phyloP scores from a whole-genome alignment of 805 yeast species.

The Monosporozyma siamensis region DNA sequence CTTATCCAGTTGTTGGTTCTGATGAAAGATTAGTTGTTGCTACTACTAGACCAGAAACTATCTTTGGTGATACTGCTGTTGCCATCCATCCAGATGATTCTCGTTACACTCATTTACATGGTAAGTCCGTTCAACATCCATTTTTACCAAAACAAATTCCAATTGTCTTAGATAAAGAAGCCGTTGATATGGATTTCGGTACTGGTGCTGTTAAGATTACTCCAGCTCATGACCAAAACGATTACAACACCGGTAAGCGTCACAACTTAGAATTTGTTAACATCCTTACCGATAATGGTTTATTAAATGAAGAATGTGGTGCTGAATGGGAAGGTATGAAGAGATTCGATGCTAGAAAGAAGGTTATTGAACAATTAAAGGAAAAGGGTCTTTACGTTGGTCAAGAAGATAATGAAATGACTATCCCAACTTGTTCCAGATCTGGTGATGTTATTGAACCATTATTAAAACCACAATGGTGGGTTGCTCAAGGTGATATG shows the following conservation, averaged over 20 bases:
- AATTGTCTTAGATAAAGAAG: constrained; percentile 79
- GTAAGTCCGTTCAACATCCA: constrained; percentile 86
- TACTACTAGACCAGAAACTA: constrained; percentile 97
- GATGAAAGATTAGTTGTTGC: constrained; percentile 80
- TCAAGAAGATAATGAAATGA: constrained; percentile 92
- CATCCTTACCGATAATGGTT: constrained; percentile 87
- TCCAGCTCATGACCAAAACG: constrained; percentile 97
- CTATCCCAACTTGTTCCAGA: constrained; percentile 88
- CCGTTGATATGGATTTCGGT: constrained; percentile 99
- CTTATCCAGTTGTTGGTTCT: constrained; percentile 76
- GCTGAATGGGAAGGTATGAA: constrained; percentile 75
- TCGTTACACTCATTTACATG: constrained; percentile 90
- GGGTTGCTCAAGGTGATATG: constrained; percentile 88
- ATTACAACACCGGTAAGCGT: constrained; percentile 94
- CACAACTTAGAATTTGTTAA: constrained; percentile 79
- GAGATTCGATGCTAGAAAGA: constrained; percentile 87
- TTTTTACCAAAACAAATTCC: constrained; percentile 79
- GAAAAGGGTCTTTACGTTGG: constrained; percentile 66
- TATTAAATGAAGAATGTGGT: constrained; percentile 86
- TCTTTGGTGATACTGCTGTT: constrained; percentile 95
- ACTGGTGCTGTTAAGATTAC: constrained; percentile 99
- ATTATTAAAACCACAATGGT: constrained; percentile 96
- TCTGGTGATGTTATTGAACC: constrained; percentile 98
- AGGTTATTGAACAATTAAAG: constrained; percentile 73
- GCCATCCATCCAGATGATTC: constrained; percentile 96